A percentile compares a stretch with the other conserved stretches of the same genome.
phyloP scores from a whole-genome alignment of 495 filamentous ascomycete species.

The Penicillium angulare region DNA sequence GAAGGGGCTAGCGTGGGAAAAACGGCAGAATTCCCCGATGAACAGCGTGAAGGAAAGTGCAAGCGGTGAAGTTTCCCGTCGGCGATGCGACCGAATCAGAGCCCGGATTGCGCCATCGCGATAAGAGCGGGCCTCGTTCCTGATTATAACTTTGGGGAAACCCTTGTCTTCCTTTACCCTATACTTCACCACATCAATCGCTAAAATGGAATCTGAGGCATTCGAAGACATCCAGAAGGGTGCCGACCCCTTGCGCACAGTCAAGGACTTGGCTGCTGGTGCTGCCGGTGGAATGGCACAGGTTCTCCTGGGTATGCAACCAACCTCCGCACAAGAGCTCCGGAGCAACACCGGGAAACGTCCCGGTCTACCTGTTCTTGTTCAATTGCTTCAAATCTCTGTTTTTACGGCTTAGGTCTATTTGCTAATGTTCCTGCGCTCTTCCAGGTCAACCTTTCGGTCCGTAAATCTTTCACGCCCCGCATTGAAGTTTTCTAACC shows the following conservation, averaged over 20 bases:
- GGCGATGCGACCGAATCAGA: conserved; percentile 32
- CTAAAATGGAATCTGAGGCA: conserved; percentile 37
- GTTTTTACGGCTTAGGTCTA: not conserved
- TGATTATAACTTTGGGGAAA: not conserved
- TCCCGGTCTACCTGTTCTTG: not conserved
- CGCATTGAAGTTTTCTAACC: conserved; percentile 16
- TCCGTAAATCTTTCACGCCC: conserved; percentile 30
- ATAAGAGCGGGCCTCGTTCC: conserved; percentile 12
- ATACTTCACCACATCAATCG: too few species aligned
- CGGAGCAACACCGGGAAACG: not conserved
- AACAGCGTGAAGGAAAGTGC: conserved; percentile 5
- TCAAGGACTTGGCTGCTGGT: conserved; percentile 90
- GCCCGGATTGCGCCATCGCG: conserved; percentile 18
- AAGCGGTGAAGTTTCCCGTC: conserved; percentile 11
- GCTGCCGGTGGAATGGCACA: conserved; percentile 92
- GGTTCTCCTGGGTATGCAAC: conserved; percentile 80
- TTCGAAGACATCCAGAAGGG: conserved; percentile 39
- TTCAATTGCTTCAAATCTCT: not conserved
- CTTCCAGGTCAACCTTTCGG: conserved; percentile 85
- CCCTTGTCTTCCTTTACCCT: too few species aligned
- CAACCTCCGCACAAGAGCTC: conserved; percentile 5
- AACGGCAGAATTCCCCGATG: conserved; percentile 29
- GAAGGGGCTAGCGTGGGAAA: not conserved
- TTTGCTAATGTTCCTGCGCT: conserved; percentile 4
- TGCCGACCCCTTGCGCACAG: conserved; percentile 51